phyloP scores from a whole-genome alignment of 1,284 basidiomycete species.

The Tilletia indica region DNA sequence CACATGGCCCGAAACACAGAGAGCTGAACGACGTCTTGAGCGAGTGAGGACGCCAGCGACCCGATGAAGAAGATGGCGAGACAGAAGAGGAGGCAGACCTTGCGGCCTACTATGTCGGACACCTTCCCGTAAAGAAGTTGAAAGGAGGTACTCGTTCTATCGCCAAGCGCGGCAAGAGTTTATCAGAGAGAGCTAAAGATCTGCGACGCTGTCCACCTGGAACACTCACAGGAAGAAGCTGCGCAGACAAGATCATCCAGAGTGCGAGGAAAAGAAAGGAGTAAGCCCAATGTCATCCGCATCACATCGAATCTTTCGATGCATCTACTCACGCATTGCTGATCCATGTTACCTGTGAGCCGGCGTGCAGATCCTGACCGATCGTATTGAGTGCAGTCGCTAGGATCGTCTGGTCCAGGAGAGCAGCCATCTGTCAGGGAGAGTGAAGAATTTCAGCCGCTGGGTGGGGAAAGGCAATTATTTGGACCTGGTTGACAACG shows the following conservation, averaged over 20 bases:
- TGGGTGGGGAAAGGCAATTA: too few relatives aligned
- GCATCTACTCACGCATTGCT: slow-evolving; percentile 4
- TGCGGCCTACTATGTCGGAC: slow-evolving; percentile 24
- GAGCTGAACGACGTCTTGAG: slow-evolving; percentile 19
- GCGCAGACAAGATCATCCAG: background rate
- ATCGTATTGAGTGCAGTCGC: background rate
- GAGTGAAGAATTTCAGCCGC: background rate
- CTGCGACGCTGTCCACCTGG: background rate
- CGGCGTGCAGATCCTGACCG: background rate
- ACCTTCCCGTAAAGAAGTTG: slow-evolving; percentile 23
- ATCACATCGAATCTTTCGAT: background rate
- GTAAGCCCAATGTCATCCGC: background rate
- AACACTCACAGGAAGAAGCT: background rate
- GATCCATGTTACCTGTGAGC: slow-evolving; percentile 3
- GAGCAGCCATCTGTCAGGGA: background rate
- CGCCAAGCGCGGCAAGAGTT: background rate
- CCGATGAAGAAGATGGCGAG: slow-evolving; percentile 25
- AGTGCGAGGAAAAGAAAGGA: background rate
- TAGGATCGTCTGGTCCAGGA: slow-evolving; percentile 1
- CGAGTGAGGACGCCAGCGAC: slow-evolving; percentile 20
- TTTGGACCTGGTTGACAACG: too few relatives aligned
- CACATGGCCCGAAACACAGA: background rate
- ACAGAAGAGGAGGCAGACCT: slow-evolving; percentile 17
- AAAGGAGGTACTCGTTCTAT: slow-evolving; percentile 12
- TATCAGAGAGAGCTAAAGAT: background rate